Base-by-base conservation (phyloP, 2,329 filamentous ascomycete genomes). In the Pseudocercospora cruenta region DNA sequence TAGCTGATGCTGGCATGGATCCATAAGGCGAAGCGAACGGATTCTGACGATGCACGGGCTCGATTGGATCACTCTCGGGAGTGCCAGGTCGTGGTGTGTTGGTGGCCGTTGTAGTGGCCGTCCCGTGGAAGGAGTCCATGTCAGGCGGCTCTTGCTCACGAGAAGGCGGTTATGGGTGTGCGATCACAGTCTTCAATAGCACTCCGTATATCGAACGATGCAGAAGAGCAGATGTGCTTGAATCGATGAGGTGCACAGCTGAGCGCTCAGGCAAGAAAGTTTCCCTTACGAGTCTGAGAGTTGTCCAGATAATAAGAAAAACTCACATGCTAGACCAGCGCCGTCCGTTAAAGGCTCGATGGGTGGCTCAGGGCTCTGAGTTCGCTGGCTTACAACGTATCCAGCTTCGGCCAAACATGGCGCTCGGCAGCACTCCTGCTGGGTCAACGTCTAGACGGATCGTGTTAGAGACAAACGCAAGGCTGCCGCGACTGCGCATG, bases 1-100 rank as follows among this genome's bases (percentile, higher is more conserved):
- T 78, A 7, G 76, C 77, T 1, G 82, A 84, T 10, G 73, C 76
- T 21, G 81, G 80, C 74, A 79, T 77, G 7, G 82, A 83, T 62
- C 71, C 76, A 73, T 80, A 79, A 4, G 82, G 82, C 31, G 79
- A 76, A 24, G 73, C 72, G 70, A 80, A 81, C 24, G 78, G 78
- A 62, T 77, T 77, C 47, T 33, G 59, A 19, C 66, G 64, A 58
- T 66, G 71, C 58, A 67, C 72, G 43, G 70, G 71, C 60, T 74
- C 72, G 58, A 78, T 78, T 31, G 67, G 68, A 62, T 78, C 76
- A 69, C 70, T 76, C 4, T 73, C 72, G 59, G 79, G 79, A n/a
- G 78, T 81, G 39, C 76, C 75, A 49, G 79, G 72, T 51, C 78
- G 72, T 60, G 75, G 78, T 22, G 78, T 79, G 55, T 75, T 75